These are phyloP conservation scores for Thecaphora frezii DNA, from an alignment of 1,284 basidiomycete genomes.

Conservation along the genomic window DNA sequence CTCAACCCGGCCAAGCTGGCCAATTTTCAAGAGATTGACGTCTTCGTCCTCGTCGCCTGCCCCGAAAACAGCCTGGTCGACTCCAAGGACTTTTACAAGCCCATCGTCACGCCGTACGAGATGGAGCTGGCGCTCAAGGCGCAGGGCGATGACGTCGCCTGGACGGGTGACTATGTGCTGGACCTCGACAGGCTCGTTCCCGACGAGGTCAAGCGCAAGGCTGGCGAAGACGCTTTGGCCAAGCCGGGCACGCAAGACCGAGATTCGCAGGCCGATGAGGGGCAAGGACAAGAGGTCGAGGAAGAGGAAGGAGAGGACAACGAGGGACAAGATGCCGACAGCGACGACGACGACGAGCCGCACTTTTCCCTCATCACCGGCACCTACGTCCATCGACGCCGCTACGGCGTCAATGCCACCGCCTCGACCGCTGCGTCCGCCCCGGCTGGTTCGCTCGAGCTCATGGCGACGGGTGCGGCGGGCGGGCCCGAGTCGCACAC, in stretches of 20 bases:
- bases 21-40: constrained; percentile 95
- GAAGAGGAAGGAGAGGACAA: constrained; percentile 12
- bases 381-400: constrained; percentile 75
- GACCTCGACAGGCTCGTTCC: constrained; percentile 68
- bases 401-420: constrained; percentile 62
- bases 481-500: constrained; percentile 14
- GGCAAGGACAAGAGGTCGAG: constrained; percentile 1
- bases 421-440: constrained; percentile 31
- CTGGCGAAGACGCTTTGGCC: constrained; percentile 3
- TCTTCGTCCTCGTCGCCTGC: constrained; percentile 91
- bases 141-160: constrained; percentile 59
- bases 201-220: constrained; percentile 38
- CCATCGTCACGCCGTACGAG: constrained; percentile 94
- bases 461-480: constrained; percentile 2
- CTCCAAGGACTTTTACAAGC: constrained; percentile 77
- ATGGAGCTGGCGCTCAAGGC: constrained; percentile 74
- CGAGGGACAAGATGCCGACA: constrained; percentile 14
- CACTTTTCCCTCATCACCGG: constrained; percentile 84
- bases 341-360: constrained; percentile 63
- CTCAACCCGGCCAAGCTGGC: constrained; percentile 92
- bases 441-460: neutral
- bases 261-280: constrained; percentile 10
- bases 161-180: constrained; percentile 79
- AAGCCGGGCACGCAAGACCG: too few relatives aligned
- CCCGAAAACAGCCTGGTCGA: constrained; percentile 89